Base-by-base conservation (phyloP, 2,329 filamentous ascomycete genomes). In the Penicillium sp. region DNA sequence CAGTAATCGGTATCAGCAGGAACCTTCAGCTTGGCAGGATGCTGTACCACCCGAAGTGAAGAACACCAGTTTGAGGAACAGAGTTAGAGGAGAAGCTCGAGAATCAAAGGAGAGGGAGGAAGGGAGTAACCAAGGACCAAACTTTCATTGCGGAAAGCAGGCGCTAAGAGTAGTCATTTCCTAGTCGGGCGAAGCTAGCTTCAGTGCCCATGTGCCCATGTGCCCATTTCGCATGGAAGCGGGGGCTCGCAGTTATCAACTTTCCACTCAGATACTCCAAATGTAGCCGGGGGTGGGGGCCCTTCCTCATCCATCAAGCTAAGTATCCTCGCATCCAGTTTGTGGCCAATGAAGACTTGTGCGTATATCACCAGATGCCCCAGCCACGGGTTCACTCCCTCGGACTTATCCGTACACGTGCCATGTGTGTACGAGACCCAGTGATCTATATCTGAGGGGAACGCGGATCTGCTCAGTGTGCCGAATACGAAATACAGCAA, bases 21-120 rank as follows among this genome's bases (percentile, higher is more conserved):
- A 6, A 2, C 18, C 18, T 34, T 14, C 28, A 39, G 40, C 27
- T 22, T 28, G 35, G 9, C 31, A 34, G 14, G 32, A 13, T 22
- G 36, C 8, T 43, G 43, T 47, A 42, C 46, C 40, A 50, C 42
- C 11, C 22, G 42, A 41, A 28, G 36, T 31, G 35, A 39, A 49
- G 39, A 16, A 32, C 34, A 36, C 28, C 6, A 29, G 26, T 31
- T 16, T 7, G 27, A 6, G 43, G 31, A 16, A 34, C 31, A 11
- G 31, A 18, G 16, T 18, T 16, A 20, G n/a, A 11, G 27, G n/a
- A 24, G 39, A 34, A 20, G 44, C 22, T 10, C 16, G 16, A 31
- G 36, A 13, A 40, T 22, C 16, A 10, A 22, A 28, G 26, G 16
- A 26, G 16, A 29, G 22, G 11, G n/a, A 18, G 16, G 16, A 5